phyloP scores from a whole-genome alignment of 1,284 basidiomycete genomes.

The Volvariella volvacea region DNA sequence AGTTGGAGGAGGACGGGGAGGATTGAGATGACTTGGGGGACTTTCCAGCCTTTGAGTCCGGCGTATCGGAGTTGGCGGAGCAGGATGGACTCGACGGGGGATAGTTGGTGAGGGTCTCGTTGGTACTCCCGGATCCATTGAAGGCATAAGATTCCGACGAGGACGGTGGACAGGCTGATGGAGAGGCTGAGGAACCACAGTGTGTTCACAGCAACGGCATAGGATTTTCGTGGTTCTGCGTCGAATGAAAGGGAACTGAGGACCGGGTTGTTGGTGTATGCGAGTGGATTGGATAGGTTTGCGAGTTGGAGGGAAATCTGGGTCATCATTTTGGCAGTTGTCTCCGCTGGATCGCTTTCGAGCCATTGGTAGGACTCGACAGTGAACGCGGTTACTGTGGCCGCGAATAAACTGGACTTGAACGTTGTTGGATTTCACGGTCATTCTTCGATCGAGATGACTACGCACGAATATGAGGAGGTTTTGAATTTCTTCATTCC shows the following conservation, averaged over 20 bases:
- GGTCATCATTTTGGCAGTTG: background rate
- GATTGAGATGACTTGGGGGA: slow-evolving; percentile 17
- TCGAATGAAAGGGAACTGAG: background rate
- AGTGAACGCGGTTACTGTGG: background rate
- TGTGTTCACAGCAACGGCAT: background rate
- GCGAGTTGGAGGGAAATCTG: background rate
- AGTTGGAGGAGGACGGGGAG: slow-evolving; percentile 22
- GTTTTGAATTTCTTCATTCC: background rate
- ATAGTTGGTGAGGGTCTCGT: background rate
- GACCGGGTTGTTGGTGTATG: background rate
- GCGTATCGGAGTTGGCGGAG: slow-evolving; percentile 19
- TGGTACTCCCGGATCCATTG: slow-evolving; percentile 2
- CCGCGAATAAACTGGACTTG: background rate
- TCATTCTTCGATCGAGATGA: no score
- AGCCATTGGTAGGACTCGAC: slow-evolving; percentile 3
- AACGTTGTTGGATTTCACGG: no score
- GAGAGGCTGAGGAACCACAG: background rate
- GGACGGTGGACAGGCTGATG: background rate
- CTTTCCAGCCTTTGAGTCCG: slow-evolving; percentile 17
- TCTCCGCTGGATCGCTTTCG: background rate
- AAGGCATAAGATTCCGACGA: slow-evolving; percentile 1
- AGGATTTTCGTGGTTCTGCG: background rate
- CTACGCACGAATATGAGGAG: slow-evolving; percentile 1
- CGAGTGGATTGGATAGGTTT: background rate
- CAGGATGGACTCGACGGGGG: slow-evolving; percentile 6